Conservation (phyloP, 2,329 filamentous ascomycete genomes). For the Akanthomyces lecanii region DNA sequence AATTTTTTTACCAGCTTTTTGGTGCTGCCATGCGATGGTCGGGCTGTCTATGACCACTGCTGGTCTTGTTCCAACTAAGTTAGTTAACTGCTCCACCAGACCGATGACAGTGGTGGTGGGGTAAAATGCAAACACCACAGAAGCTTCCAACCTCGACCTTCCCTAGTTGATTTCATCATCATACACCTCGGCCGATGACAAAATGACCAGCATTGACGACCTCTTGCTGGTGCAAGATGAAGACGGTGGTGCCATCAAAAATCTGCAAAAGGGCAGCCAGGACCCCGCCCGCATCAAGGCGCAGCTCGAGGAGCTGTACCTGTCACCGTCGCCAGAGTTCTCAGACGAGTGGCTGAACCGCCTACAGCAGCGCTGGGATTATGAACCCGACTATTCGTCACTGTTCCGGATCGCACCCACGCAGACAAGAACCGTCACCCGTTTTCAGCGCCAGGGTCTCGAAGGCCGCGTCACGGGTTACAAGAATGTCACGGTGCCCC, state of each 20-base stretch:
- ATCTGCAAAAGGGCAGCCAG: constrained; percentile 25
- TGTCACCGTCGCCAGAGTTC: constrained; percentile 76
- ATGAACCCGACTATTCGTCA: constrained; percentile 72
- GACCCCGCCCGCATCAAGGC: constrained; percentile 61
- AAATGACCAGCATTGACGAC: constrained; percentile 34
- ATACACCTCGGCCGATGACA: neutral
- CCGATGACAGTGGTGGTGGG: constrained; percentile 11
- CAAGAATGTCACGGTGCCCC: constrained; percentile 87
- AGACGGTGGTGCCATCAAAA: constrained; percentile 17
- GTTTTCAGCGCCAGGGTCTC: constrained; percentile 85
- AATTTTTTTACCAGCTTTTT: no score
- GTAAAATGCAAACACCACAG: constrained; percentile 27
- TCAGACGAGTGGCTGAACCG: constrained; percentile 81
- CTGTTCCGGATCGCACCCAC: constrained; percentile 85
- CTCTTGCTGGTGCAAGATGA: constrained; percentile 30
- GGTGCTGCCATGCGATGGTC: no score
- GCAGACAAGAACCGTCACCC: constrained; percentile 89
- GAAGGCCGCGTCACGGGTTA: constrained; percentile 93
- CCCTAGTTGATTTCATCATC: neutral
- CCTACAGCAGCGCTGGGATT: constrained; percentile 86
- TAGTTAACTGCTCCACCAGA: neutral
- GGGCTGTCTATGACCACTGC: no score
- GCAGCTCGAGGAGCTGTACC: constrained; percentile 70
- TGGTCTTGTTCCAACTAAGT: no score
- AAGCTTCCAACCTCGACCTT: neutral